Percentiles rank a stretch among this genome's conserved stretches.
Conservation (phyloP, 352 stramenopile genomes). For the Thraustochytrium striatum region DNA sequence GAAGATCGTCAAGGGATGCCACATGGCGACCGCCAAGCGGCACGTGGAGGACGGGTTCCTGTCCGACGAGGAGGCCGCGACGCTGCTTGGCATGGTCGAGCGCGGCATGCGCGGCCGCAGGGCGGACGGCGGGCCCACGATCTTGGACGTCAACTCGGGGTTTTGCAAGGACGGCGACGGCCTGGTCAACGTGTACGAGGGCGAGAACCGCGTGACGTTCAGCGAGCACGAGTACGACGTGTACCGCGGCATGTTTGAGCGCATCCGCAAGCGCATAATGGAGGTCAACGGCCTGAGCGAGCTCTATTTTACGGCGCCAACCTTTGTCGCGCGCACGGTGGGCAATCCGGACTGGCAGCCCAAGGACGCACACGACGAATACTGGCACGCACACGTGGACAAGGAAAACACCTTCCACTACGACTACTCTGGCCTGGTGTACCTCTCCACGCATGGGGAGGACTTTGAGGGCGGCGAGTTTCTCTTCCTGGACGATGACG, state of each 20-base stretch:
- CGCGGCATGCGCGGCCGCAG: constrained; percentile 63
- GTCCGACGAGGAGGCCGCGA: constrained; percentile 63
- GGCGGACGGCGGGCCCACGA: constrained; percentile 67
- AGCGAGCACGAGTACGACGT: constrained; percentile 70
- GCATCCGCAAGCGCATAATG: constrained; percentile 69
- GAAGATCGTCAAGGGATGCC: constrained; percentile 9
- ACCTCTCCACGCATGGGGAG: constrained; percentile 68
- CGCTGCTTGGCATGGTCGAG: constrained; percentile 72
- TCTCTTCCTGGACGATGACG: constrained; percentile 72
- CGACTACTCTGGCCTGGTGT: constrained; percentile 82
- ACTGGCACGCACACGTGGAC: constrained; percentile 83
- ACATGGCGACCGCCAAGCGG: background rate
- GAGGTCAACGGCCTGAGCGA: constrained; percentile 69
- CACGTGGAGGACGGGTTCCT: constrained; percentile 66
- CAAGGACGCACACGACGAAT: constrained; percentile 78
- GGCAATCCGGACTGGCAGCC: constrained; percentile 74
- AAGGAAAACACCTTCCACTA: constrained; percentile 88
- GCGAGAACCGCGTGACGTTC: constrained; percentile 63
- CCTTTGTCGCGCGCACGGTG: constrained; percentile 81
- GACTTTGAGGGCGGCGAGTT: constrained; percentile 84
- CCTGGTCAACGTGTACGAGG: constrained; percentile 81
- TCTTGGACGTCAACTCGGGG: constrained; percentile 81
- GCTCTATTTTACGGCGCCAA: constrained; percentile 84
- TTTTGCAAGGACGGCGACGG: constrained; percentile 75
- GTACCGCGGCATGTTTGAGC: constrained; percentile 70